phyloP scores from a whole-genome alignment of 306 rosid genomes.

The Cucumis cinereus region DNA sequence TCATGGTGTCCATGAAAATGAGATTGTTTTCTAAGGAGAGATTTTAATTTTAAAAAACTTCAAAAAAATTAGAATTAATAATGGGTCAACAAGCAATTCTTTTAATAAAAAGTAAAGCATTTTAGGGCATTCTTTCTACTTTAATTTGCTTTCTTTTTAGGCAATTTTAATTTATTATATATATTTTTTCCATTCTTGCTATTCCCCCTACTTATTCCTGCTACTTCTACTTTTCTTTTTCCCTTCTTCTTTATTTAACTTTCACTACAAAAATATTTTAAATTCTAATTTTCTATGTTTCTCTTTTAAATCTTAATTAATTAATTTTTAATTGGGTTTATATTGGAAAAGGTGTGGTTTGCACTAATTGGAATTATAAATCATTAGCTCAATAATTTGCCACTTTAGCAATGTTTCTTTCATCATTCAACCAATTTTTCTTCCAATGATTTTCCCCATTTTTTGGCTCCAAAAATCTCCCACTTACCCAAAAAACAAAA shows the following conservation, averaged over 20 bases:
- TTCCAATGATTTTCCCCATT: background rate
- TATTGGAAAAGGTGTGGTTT: background rate
- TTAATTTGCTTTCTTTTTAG: background rate
- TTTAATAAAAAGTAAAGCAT: background rate
- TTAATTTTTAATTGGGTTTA: background rate
- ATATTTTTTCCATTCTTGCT: background rate
- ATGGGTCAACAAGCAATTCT: background rate
- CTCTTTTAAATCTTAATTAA: background rate
- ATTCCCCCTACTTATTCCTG: background rate
- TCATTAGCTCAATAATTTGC: background rate
- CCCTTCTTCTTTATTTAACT: background rate
- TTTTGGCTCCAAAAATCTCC: background rate
- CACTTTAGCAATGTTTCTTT: background rate
- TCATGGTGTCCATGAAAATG: background rate
- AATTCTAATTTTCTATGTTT: background rate
- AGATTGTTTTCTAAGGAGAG: background rate
- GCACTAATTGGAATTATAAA: background rate
- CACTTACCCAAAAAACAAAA: background rate
- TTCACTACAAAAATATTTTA: background rate
- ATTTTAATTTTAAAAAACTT: background rate
- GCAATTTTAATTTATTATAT: background rate
- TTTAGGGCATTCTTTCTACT: background rate
- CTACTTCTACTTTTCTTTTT: background rate
- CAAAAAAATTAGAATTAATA: too few species aligned
- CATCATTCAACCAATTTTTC: background rate